These are phyloP conservation scores for Aspergillus unguis DNA, from an alignment of 2,329 filamentous ascomycete species.

Conservation along the genomic window DNA sequence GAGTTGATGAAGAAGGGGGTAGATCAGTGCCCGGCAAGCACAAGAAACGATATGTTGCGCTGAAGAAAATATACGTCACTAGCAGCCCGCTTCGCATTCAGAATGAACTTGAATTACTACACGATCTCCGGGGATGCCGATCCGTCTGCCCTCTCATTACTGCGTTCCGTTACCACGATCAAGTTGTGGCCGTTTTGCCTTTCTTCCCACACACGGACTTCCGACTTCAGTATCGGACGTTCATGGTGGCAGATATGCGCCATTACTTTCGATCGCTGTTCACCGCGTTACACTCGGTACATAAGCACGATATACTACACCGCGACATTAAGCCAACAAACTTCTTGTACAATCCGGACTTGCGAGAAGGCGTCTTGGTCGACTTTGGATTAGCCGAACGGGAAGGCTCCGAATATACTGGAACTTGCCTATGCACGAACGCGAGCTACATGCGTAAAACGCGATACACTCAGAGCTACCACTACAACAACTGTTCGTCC, in stretches of 20 bases:
- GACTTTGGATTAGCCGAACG: slow-evolving; percentile 96
- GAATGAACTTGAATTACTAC: slow-evolving; percentile 90
- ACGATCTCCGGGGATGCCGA: slow-evolving; percentile 76
- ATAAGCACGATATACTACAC: slow-evolving; percentile 80
- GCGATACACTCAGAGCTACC: slow-evolving; percentile 56
- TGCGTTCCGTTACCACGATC: slow-evolving; percentile 90
- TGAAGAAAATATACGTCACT: slow-evolving; percentile 99
- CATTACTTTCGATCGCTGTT: slow-evolving; percentile 89
- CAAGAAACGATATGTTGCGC: slow-evolving; percentile 75
- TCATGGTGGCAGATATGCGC: slow-evolving; percentile 80
- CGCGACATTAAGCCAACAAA: slow-evolving; percentile 98
- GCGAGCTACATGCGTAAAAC: slow-evolving; percentile 58
- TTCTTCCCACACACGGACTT: slow-evolving; percentile 97
- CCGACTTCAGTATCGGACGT: slow-evolving; percentile 81
- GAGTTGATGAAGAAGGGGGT: slow-evolving; percentile 39
- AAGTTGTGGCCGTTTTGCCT: slow-evolving; percentile 89
- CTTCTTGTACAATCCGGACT: slow-evolving; percentile 81
- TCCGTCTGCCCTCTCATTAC: slow-evolving; percentile 95
- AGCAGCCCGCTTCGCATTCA: slow-evolving; percentile 89
- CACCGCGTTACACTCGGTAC: slow-evolving; percentile 77
- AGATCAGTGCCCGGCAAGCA: slow-evolving; percentile 36
- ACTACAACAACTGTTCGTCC: slow-evolving; percentile 48
- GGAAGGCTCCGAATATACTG: slow-evolving; percentile 51
- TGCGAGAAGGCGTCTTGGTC: slow-evolving; percentile 82
- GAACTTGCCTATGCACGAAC: slow-evolving; percentile 73